A percentile compares a stretch with the other conserved stretches of the same genome.
Conservation (phyloP, 768 basidiomycete species). For the Lyophyllum atratum region DNA sequence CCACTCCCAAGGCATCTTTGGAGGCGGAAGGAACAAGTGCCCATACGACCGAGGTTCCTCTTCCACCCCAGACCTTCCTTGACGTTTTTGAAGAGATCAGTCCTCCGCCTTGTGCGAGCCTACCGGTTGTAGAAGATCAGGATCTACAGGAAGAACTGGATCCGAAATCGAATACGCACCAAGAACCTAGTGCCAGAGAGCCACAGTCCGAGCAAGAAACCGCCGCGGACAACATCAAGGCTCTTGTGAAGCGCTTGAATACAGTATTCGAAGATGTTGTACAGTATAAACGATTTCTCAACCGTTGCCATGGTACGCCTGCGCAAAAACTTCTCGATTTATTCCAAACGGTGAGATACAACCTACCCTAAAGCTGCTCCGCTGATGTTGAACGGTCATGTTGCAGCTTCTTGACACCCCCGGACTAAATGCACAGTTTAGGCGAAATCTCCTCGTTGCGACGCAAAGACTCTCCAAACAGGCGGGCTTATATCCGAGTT, state of each 20-base stretch:
- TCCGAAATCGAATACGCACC: neutral
- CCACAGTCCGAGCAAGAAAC: neutral
- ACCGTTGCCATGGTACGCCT: neutral
- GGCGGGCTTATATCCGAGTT: constrained; percentile 12
- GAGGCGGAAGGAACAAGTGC: neutral
- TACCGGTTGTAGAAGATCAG: neutral
- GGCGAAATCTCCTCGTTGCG: constrained; percentile 13
- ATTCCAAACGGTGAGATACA: constrained; percentile 9
- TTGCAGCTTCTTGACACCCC: constrained; percentile 9
- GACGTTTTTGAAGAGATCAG: neutral
- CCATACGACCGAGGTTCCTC: neutral
- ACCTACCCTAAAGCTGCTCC: too few relatives aligned
- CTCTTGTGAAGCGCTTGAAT: neutral
- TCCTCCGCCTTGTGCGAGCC: neutral
- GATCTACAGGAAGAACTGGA: neutral
- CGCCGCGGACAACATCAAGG: neutral
- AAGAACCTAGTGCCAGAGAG: neutral
- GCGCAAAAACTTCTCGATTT: constrained; percentile 11
- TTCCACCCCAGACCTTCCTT: neutral
- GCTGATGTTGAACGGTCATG: neutral
- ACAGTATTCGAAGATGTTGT: constrained; percentile 1
- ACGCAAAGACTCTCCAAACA: constrained; percentile 8
- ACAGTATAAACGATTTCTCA: constrained; percentile 8
- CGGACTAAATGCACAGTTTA: neutral
- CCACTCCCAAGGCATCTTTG: neutral